Evolutionary conservation across 805 yeast species (phyloP), one percentile per base, ranked within the genome.

Genomic region (Ascoidea tarda): DNA sequence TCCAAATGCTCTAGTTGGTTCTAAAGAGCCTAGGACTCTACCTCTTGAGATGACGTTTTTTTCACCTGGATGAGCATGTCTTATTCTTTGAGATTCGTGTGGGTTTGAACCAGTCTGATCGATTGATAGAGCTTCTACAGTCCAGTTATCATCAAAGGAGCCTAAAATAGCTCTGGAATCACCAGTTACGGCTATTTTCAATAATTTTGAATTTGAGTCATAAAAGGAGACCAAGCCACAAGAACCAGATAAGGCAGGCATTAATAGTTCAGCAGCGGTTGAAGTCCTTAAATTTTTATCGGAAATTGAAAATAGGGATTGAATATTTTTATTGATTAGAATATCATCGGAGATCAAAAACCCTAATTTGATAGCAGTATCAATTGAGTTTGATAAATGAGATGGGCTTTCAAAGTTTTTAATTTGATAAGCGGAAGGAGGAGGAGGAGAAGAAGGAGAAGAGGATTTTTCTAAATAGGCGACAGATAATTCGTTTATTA

Each of bases 1-100:
- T 49, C 99, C 99, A 72, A 93, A 93, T 1, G 98, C 96, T 61
- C 99, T 75, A 0, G 96, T 80, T 12, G 99, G 99, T 67, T 93
- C 98, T 57, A 93, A 75, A 8, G 93, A 81, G 0, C 99, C 99
- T 59, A 93, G 74, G 8, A 93, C 86, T 61, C 99, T 79, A 5
- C 98, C 99, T 56, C 87, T 79, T 58, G 85, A 75, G 44, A 91
- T 77, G 48, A 83, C 95, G 50, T 82, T 80, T 42, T 87, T 84
- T 67, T 91, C 97, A 55, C 82, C 82, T 1, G 99, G 99, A 68
- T 93, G 99, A 67, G 90, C 97, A 38, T 78, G 71, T 50, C 82
- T 76, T 53, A 93, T 78, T 57, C 96, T 77, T 31, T 81, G 84
- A 16, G 85, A 95, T 68, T 93, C 99, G 2, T 83, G 78, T 32